Conservation (phyloP, 108 stramenopile species). For the Fragilaria crotonensis region DNA sequence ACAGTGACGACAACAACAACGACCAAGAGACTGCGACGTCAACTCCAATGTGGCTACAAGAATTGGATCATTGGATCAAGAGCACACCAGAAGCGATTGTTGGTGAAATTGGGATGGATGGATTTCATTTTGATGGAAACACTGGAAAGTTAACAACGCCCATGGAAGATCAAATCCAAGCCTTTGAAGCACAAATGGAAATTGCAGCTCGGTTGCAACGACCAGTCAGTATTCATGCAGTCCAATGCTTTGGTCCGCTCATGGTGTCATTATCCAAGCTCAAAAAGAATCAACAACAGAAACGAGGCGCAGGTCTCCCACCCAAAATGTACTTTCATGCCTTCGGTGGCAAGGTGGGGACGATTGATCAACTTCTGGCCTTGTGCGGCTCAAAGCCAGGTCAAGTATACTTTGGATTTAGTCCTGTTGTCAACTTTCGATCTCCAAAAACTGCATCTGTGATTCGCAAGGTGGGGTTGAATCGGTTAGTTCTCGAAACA, state of each 20-base stretch:
- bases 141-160: constrained; percentile 44
- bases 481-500: constrained; percentile 72
- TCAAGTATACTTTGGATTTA: constrained; percentile 68
- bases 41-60: constrained; percentile 38
- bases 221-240: constrained; percentile 78
- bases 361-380: constrained; percentile 52
- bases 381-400: constrained; percentile 20
- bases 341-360: constrained; percentile 72
- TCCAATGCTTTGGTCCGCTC: constrained; percentile 62
- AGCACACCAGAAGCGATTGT: constrained; percentile 50
- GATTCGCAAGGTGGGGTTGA: constrained; percentile 58
- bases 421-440: constrained; percentile 64
- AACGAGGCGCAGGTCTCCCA: constrained; percentile 28
- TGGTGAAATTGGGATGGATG: constrained; percentile 85
- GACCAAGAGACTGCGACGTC: constrained; percentile 7
- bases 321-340: constrained; percentile 84
- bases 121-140: constrained; percentile 55
- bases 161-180: constrained; percentile 52
- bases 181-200: constrained; percentile 56
- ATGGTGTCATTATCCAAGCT: constrained; percentile 36
- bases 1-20: neutral
- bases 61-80: constrained; percentile 31
- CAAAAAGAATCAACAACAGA: neutral
- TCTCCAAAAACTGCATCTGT: constrained; percentile 63
- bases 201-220: constrained; percentile 52